phyloP scores from a whole-genome alignment of 257 asterid genomes.

The Anisodus acutangulus region DNA sequence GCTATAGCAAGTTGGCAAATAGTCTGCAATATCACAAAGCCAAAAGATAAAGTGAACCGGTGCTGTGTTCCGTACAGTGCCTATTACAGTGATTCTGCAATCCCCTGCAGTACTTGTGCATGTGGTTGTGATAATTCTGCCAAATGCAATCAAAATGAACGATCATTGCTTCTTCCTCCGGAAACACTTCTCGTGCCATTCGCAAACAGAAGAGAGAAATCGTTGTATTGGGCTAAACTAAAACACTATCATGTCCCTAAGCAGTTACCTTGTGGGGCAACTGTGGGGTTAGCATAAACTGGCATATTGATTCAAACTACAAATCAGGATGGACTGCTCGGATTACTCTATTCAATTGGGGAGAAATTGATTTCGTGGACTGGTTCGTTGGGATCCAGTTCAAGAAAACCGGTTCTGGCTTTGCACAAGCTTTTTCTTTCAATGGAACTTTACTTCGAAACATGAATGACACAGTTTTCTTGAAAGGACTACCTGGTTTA shows the following conservation, averaged over 20 bases:
- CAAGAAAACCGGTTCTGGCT: constrained; percentile 61
- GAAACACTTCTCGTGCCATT: constrained; percentile 81
- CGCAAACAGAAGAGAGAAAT: constrained; percentile 60
- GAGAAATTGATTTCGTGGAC: constrained; percentile 50
- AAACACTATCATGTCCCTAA: constrained; percentile 51
- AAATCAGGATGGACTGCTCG: constrained; percentile 88
- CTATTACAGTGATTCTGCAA: constrained; percentile 63
- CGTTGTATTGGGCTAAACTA: constrained; percentile 64
- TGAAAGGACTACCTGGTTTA: constrained; percentile 85
- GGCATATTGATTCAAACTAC: constrained; percentile 89
- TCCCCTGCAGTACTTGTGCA: constrained; percentile 87
- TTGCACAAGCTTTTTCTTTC: constrained; percentile 73
- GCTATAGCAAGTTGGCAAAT: constrained; percentile 90
- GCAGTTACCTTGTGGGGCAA: constrained; percentile 79
- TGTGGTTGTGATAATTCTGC: constrained; percentile 63
- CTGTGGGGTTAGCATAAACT: constrained; percentile 87
- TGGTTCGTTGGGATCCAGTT: constrained; percentile 79
- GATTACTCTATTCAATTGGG: constrained; percentile 91
- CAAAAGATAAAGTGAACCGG: constrained; percentile 54
- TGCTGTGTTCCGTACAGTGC: constrained; percentile 93
- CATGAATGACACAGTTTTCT: constrained; percentile 57
- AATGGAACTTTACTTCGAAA: constrained; percentile 58
- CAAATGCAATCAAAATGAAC: constrained; percentile 50
- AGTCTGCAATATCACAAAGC: constrained; percentile 70
- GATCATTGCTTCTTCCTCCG: constrained; percentile 60